Evolutionary conservation across 768 basidiomycete genomes (phyloP).

Genomic region (Pleurotus citrinopileatus): DNA sequence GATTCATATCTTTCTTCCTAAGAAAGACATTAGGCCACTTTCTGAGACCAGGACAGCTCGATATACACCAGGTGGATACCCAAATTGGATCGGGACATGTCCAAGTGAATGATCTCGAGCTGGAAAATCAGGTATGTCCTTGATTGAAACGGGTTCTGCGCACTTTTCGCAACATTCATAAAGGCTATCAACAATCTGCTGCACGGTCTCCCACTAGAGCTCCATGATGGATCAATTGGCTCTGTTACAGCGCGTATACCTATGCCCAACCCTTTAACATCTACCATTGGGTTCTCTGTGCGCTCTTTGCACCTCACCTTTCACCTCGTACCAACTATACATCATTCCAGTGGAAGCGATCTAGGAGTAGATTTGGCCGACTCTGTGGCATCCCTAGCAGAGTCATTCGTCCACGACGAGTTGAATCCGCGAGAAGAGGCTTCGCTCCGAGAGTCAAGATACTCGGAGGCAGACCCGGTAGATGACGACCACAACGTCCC

Average conservation of each 20-base stretch:
- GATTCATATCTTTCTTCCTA: slow-evolving; percentile 88
- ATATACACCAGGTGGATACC: slow-evolving; percentile 83
- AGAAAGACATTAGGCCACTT: slow-evolving; percentile 82
- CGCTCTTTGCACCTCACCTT: slow-evolving; percentile 69
- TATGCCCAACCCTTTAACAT: slow-evolving; percentile 81
- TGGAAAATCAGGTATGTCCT: slow-evolving; percentile 66
- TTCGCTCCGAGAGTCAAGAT: slow-evolving; percentile 58
- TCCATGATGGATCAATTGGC: slow-evolving; percentile 72
- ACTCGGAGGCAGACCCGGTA: slow-evolving; percentile 1
- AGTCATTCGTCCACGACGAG: slow-evolving; percentile 85
- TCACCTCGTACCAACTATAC: slow-evolving; percentile 34
- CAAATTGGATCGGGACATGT: slow-evolving; percentile 91
- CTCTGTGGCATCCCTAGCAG: slow-evolving; percentile 82
- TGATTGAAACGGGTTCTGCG: slow-evolving; percentile 10
- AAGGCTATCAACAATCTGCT: slow-evolving; percentile 82
- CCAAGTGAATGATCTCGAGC: slow-evolving; percentile 79
- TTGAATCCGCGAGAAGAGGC: slow-evolving; percentile 70
- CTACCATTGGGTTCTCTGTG: slow-evolving; percentile 67
- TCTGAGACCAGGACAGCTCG: slow-evolving; percentile 86
- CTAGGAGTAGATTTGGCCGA: slow-evolving; percentile 51
- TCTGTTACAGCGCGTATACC: slow-evolving; percentile 78
- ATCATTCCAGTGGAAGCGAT: slow-evolving; percentile 15
- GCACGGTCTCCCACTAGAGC: slow-evolving; percentile 57
- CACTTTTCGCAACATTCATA: slow-evolving; percentile 9
- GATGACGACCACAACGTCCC: slow-evolving; percentile 51